phyloP scores from a whole-genome alignment of 805 yeast species.

The Yarrowia keelungensis region DNA sequence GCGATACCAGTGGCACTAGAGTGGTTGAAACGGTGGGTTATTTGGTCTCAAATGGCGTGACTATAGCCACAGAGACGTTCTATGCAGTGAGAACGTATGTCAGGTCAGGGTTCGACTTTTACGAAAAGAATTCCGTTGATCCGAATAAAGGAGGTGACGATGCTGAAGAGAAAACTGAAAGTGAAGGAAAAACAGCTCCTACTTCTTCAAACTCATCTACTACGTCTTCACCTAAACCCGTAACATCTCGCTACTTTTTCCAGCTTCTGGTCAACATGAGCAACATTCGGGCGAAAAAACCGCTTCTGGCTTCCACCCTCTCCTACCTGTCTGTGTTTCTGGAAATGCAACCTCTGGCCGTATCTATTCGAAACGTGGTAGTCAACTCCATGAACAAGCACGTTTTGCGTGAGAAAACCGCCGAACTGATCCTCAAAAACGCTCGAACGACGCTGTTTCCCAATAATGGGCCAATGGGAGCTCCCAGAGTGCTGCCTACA shows the following conservation, averaged over 20 bases:
- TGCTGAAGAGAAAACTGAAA: no score
- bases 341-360: conserved; percentile 41
- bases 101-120: not conserved
- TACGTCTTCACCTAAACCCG: not conserved
- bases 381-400: conserved; percentile 38
- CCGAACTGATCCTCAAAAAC: conserved; percentile 45
- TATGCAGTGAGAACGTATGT: not conserved
- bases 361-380: conserved; percentile 41
- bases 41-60: not conserved
- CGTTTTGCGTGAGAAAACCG: conserved; percentile 40
- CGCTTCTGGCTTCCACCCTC: not conserved
- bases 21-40: conserved; percentile 1
- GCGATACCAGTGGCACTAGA: not conserved
- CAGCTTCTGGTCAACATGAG: conserved; percentile 18
- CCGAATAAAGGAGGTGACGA: not conserved
- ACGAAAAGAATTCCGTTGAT: not conserved
- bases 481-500: conserved; percentile 55
- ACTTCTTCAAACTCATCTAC: no score
- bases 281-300: conserved; percentile 19
- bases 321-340: conserved; percentile 37
- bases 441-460: conserved; percentile 57
- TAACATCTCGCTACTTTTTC: conserved; percentile 14
- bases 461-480: conserved; percentile 59
- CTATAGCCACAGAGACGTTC: not conserved
- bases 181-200: no score